Evolutionary conservation across 208 protist species (phyloP), one percentile per base, ranked within the genome.

Genomic region (Leishmania lainsoni): DNA sequence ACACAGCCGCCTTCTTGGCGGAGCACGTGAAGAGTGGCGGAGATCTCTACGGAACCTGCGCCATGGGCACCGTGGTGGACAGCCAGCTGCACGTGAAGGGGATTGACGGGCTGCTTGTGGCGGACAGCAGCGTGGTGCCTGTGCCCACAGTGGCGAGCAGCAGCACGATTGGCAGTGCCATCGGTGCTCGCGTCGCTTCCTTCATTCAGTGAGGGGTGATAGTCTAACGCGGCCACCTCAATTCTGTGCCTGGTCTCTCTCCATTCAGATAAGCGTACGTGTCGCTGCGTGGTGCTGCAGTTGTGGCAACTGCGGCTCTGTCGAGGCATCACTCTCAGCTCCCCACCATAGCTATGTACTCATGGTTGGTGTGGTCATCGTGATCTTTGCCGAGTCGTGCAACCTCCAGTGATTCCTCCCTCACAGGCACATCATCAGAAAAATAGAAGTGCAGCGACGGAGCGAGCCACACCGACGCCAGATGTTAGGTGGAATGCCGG

Each of bases 61-160:
- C 93, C 14, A 81, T 96, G 73, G 86, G 91, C 49, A 78, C 71
- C 17, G 93, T 96, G 22, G 91, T 95, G 75, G 87, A 96, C 65
- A 49, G 56, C 20, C 26, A 76, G 32, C 79, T 95, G 80, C 76
- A 80, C 26, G 89, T 96, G 79, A 83, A 79, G 48, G 93, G 93
- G 8, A 66, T 94, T 56, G 76, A 86, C 12, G 91, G 93, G 32
- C 72, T 96, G 26, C 71, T 81, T 16, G 90, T 96, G 71, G 91
- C 90, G 5, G 93, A 95, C 66, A 81, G 79, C 32, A 95, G 91
- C 76, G 83, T 96, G 29, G 93, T 96, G 59, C 93, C 93, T n/a
- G 49, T 75, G 75, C 91, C 93, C 35, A 96, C 87, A 48, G 86
- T 90, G 59, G 93, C 88, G n/a, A 81, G 85, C 17, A 91, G 87